phyloP scores from a whole-genome alignment of 768 basidiomycete genomes.

The Pisolithus marmoratus region DNA sequence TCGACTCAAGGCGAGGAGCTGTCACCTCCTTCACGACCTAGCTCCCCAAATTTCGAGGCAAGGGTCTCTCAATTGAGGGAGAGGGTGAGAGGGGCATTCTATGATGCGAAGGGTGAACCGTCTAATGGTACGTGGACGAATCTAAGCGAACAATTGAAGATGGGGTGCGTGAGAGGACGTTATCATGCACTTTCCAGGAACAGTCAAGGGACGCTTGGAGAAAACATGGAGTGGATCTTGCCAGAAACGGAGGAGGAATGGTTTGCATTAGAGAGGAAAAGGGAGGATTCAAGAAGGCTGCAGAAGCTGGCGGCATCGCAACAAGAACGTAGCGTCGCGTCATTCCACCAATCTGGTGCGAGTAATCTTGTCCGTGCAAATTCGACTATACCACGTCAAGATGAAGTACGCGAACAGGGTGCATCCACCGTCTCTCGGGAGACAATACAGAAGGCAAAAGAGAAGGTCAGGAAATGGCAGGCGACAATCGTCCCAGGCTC shows the following conservation, averaged over 20 bases:
- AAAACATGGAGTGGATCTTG: constrained; percentile 29
- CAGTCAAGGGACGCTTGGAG: constrained; percentile 19
- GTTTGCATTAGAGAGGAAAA: constrained; percentile 39
- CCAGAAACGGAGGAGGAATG: constrained; percentile 47
- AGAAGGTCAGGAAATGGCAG: constrained; percentile 34
- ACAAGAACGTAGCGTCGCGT: background rate
- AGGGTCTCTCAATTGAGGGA: constrained; percentile 29
- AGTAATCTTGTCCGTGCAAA: background rate
- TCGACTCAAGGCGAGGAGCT: constrained; percentile 28
- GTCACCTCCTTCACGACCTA: constrained; percentile 31
- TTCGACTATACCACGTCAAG: background rate
- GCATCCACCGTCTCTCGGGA: constrained; percentile 19
- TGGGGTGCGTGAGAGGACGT: constrained; percentile 36
- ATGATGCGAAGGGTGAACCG: constrained; percentile 33
- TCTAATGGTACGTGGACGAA: constrained; percentile 44
- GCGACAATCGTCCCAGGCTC: constrained; percentile 20
- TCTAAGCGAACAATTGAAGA: constrained; percentile 34
- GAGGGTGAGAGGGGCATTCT: constrained; percentile 31
- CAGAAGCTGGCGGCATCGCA: constrained; percentile 13
- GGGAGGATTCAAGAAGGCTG: constrained; percentile 13
- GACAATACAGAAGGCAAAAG: constrained; percentile 23
- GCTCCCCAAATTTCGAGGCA: constrained; percentile 24
- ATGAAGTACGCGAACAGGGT: constrained; percentile 1
- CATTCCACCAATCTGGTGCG: constrained; percentile 2
- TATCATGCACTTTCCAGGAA: constrained; percentile 17